phyloP scores from a whole-genome alignment of 2,329 filamentous ascomycete genomes.

The Thelonectria blattea region DNA sequence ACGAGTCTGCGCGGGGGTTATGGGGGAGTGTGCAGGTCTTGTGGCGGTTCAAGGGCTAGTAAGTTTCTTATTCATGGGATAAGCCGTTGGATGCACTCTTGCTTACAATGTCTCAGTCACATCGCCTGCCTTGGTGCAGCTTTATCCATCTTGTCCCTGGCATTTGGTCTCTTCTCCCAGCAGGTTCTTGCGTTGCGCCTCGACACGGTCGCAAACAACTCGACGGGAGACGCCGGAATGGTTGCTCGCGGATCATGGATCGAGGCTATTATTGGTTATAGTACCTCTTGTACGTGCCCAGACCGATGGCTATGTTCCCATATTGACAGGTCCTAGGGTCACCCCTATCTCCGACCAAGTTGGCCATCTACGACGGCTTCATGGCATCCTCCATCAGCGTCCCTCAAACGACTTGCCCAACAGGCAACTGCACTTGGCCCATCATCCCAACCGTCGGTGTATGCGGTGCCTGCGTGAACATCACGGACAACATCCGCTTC shows the following conservation, averaged over 20 bases:
- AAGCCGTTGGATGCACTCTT: background rate
- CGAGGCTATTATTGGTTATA: background rate
- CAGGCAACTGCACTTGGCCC: conserved; percentile 3
- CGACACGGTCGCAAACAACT: background rate
- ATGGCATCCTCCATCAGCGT: background rate
- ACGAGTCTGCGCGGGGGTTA: background rate
- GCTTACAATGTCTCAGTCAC: background rate
- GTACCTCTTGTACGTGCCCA: no score
- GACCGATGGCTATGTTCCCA: no score
- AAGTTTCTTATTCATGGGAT: background rate
- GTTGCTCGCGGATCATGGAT: background rate
- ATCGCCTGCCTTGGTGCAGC: background rate
- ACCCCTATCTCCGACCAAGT: background rate
- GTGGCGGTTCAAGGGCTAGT: background rate
- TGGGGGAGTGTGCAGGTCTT: background rate
- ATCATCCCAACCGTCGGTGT: background rate
- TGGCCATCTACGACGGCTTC: background rate
- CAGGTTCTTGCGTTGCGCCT: background rate
- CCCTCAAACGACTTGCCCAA: background rate
- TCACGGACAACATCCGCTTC: background rate
- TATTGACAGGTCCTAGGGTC: background rate
- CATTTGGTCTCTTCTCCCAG: background rate
- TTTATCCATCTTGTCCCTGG: background rate
- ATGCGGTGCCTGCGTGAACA: background rate
- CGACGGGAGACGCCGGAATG: no score